Evolutionary conservation across 345 rosid species (phyloP).

Genomic region (Kandelia obovata): DNA sequence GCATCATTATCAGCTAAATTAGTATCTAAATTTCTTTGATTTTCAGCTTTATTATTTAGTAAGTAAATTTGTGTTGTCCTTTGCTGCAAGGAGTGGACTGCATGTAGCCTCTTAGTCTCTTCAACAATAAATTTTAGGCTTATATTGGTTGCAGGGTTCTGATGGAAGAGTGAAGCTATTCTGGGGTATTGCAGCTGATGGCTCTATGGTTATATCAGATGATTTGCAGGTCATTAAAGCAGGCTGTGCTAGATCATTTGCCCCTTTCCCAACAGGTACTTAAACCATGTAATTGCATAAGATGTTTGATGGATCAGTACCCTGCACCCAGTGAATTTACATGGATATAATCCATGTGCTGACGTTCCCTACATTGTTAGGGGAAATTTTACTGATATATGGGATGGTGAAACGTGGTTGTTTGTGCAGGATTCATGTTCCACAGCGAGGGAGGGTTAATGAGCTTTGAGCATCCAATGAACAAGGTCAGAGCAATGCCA

Average conservation of each 20-base stretch:
- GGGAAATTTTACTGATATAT: background rate
- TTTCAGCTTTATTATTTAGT: too few species aligned
- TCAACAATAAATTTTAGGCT: background rate
- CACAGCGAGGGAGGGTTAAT: conserved; percentile 37
- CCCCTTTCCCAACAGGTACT: conserved; percentile 54
- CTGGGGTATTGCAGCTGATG: conserved; percentile 54
- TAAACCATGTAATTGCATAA: too few species aligned
- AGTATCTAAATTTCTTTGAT: too few species aligned
- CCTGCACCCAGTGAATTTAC: background rate
- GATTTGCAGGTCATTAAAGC: conserved; percentile 41
- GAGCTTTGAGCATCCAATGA: conserved; percentile 51
- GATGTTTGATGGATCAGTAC: background rate
- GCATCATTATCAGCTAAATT: too few species aligned
- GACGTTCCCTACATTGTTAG: too few species aligned
- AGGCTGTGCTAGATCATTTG: conserved; percentile 57
- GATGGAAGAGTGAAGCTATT: conserved; percentile 41
- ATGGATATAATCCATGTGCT: background rate
- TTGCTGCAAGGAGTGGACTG: too few species aligned
- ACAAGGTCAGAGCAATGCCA: conserved; percentile 40
- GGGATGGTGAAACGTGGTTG: background rate
- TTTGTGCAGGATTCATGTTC: conserved; percentile 26
- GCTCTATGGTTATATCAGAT: conserved; percentile 45
- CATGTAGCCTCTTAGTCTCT: too few species aligned
- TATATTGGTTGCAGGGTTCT: background rate
- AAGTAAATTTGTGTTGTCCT: too few species aligned